Percentiles rank a stretch among this genome's conserved stretches.
These are phyloP conservation scores for Entoloma clypeatum DNA, from an alignment of 1,284 basidiomycete genomes.

Conservation along the genomic window DNA sequence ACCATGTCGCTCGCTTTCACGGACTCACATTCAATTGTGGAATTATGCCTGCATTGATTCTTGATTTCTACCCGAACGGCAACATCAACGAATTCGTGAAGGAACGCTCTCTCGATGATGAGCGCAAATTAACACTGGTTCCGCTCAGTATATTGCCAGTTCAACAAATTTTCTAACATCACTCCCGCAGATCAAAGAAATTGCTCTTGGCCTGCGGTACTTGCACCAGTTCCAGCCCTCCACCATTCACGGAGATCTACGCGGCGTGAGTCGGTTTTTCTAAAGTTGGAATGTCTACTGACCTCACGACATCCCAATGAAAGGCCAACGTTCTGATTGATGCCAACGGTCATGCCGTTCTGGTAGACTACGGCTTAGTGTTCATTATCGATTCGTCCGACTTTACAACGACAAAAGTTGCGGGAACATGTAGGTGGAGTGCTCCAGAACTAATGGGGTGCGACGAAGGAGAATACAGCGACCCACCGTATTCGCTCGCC, in stretches of 20 bases:
- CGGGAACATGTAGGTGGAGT: constrained; percentile 23
- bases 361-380: constrained; percentile 22
- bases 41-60: constrained; percentile 21
- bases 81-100: constrained; percentile 15
- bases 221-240: constrained; percentile 11
- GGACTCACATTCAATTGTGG: constrained; percentile 15
- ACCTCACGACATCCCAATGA: not conserved
- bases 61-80: constrained; percentile 19
- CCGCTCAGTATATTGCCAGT: no score
- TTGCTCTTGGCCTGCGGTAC: constrained; percentile 18
- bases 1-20: constrained; percentile 19
- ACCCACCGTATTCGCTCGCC: constrained; percentile 7
- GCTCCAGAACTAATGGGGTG: constrained; percentile 26
- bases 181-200: constrained; percentile 11
- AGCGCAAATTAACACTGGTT: constrained; percentile 13
- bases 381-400: constrained; percentile 21
- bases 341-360: constrained; percentile 14
- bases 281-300: not conserved
- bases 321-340: constrained; percentile 26
- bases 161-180: not conserved
- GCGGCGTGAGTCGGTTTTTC: constrained; percentile 15
- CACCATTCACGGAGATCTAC: constrained; percentile 23
- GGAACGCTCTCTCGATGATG: not conserved
- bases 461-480: constrained; percentile 3
- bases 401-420: constrained; percentile 23